Conservation (phyloP, 805 yeast genomes). For the Saccharomycopsis amapae region DNA sequence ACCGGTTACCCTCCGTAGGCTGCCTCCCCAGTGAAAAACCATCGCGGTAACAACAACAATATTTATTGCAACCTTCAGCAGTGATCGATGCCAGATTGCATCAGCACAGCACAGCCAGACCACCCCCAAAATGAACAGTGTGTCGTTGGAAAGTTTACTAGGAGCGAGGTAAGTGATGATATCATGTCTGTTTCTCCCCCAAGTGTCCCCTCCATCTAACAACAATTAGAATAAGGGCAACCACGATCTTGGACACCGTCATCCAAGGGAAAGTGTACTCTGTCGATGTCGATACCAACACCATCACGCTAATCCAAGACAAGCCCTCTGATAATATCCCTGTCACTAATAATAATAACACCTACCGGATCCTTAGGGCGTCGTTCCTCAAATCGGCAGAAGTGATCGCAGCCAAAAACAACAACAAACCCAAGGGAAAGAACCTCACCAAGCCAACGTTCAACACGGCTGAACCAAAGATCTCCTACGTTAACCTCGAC, state of each 20-base stretch:
- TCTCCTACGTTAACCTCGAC: constrained; percentile 7
- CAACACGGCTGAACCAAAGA: constrained; percentile 6
- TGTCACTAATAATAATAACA: not conserved
- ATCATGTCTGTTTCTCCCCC: not conserved
- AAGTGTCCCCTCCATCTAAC: not conserved
- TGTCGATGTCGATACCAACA: constrained; percentile 36
- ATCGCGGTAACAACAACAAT: too few relatives aligned
- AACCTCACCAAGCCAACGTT: constrained; percentile 7
- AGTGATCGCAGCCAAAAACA: constrained; percentile 3
- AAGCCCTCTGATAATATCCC: not conserved
- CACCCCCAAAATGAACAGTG: constrained; percentile 4
- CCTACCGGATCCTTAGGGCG: constrained; percentile 15
- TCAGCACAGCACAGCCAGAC: too few relatives aligned
- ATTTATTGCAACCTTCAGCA: too few relatives aligned
- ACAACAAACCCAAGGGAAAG: constrained; percentile 2
- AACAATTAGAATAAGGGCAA: constrained; percentile 44
- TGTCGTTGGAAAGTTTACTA: constrained; percentile 28
- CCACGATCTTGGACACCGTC: constrained; percentile 50
- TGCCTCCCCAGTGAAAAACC: too few relatives aligned
- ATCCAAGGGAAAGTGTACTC: constrained; percentile 60
- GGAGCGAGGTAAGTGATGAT: constrained; percentile 32
- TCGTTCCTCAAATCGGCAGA: constrained; percentile 18
- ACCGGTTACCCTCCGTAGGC: too few relatives aligned
- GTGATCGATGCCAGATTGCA: too few relatives aligned
- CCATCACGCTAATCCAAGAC: constrained; percentile 26